A percentile compares a stretch with the other conserved stretches of the same genome.
These are phyloP conservation scores for Zanthoxylum bungeanum DNA, from an alignment of 345 rosid genomes.

Conservation along the genomic window DNA sequence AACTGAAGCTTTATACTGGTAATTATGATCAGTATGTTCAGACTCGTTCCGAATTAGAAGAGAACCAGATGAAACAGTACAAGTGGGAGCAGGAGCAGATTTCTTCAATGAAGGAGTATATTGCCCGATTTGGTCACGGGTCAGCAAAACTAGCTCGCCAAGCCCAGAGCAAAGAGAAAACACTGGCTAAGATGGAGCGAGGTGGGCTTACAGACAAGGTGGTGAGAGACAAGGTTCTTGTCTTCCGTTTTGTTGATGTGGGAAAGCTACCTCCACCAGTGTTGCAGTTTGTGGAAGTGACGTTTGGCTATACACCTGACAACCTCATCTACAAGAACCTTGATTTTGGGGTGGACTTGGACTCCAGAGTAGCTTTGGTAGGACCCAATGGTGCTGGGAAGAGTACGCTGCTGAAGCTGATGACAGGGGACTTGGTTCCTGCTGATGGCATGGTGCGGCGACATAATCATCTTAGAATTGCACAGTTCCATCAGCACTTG, in stretches of 20 bases:
- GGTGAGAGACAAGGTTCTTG: slow-evolving; percentile 66
- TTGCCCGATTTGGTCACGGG: slow-evolving; percentile 98
- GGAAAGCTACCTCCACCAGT: slow-evolving; percentile 99
- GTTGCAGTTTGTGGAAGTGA: slow-evolving; percentile 91
- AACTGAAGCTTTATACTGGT: slow-evolving; percentile 77
- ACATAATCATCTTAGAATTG: slow-evolving; percentile 92
- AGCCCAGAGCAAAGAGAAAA: slow-evolving; percentile 98
- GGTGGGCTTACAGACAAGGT: slow-evolving; percentile 97
- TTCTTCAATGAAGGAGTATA: slow-evolving; percentile 94
- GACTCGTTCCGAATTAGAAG: slow-evolving; percentile 92
- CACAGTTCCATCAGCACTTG: slow-evolving; percentile 94
- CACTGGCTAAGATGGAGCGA: slow-evolving; percentile 97
- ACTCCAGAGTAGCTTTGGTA: slow-evolving; percentile 89
- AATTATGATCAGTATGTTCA: slow-evolving; percentile 95
- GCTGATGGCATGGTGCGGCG: slow-evolving; percentile 96
- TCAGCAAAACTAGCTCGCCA: slow-evolving; percentile 99
- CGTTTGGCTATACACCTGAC: slow-evolving; percentile 90
- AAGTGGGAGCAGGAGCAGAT: slow-evolving; percentile 99
- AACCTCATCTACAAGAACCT: slow-evolving; percentile 75
- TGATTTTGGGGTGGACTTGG: slow-evolving; percentile 95
- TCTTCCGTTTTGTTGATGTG: slow-evolving; percentile 86
- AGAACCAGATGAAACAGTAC: slow-evolving; percentile 99
- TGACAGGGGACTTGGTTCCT: slow-evolving; percentile 90
- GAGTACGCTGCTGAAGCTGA: slow-evolving; percentile 92
- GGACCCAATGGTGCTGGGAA: slow-evolving; percentile 99